Evolutionary conservation across 2,329 filamentous ascomycete genomes (phyloP), one percentile per base, ranked within the genome.

Genomic region (Alternaria longipes): DNA sequence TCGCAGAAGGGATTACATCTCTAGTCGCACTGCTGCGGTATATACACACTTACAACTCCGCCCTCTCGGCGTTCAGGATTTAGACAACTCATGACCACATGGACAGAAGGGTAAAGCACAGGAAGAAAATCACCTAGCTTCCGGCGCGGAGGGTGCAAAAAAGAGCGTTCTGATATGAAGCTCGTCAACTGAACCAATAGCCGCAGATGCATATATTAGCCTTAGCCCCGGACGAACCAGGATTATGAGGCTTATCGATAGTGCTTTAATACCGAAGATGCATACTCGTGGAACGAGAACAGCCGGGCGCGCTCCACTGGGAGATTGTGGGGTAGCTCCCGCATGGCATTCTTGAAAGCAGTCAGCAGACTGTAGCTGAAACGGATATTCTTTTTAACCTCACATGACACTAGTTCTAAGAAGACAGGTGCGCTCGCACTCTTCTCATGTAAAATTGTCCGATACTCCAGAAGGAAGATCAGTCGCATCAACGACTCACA

Each of bases 231-330:
- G 64, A 50, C 69, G 67, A 68, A 59, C 58, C 53, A 41, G 58
- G 54, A 58, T 62, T 46, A 50, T 36, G 34, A 52, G 47, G 51
- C 65, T 65, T 69, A 69, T 70, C 64, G 71, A 74, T 73, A 73
- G 65, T 69, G 65, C 41, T 56, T 62, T 62, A 67, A 68, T 68
- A 67, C 70, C 66, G 62, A 61, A 11, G 57, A 44, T 52, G 50
- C 50, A 46, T 36, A 57, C 49, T 56, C 42, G 60, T 66, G 66
- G 69, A 65, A 61, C 36, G 44, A 68, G 46, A 65, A 67, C 57
- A 67, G 66, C 69, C 69, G 68, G 66, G 32, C 44, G 50, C 40
- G 7, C 40, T 42, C 20, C 2, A 12, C 60, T 55, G 52, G 36
- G 47, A 57, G 28, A 54, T 16, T 63, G 65, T 67, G 62, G 66